Evolutionary conservation across 371 early-diverging fungal genomes (phyloP).

Genomic region (Blakeslea trispora): DNA sequence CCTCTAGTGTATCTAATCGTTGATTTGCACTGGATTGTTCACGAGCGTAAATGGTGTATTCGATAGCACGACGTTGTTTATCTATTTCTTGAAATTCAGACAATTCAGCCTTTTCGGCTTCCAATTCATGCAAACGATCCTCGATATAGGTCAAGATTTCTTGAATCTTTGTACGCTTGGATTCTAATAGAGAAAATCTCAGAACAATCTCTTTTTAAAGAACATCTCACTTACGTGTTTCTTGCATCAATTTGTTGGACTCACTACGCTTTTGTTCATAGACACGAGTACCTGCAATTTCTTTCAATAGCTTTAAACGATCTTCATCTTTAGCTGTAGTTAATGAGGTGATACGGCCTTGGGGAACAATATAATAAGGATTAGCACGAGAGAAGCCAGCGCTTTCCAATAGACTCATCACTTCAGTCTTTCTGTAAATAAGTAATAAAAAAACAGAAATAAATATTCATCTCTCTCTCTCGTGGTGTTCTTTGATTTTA

Average conservation of each 20-base stretch:
- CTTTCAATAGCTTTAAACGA: slow-evolving; percentile 91
- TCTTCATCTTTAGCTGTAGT: slow-evolving; percentile 94
- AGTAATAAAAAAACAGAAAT: slow-evolving; percentile 3
- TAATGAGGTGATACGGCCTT: slow-evolving; percentile 95
- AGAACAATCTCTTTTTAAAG: too few species aligned
- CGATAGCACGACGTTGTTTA: slow-evolving; percentile 83
- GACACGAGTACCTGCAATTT: slow-evolving; percentile 97
- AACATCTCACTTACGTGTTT: slow-evolving; percentile 78
- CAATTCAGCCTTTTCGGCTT: slow-evolving; percentile 93
- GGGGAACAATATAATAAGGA: slow-evolving; percentile 99
- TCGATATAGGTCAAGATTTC: slow-evolving; percentile 89
- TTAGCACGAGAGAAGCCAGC: slow-evolving; percentile 98
- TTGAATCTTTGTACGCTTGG: slow-evolving; percentile 88
- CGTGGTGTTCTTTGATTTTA: slow-evolving; percentile 17
- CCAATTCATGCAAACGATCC: slow-evolving; percentile 86
- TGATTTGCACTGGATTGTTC: slow-evolving; percentile 83
- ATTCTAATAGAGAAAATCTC: too few species aligned
- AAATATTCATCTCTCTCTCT: not conserved
- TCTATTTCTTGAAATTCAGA: slow-evolving; percentile 86
- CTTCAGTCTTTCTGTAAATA: slow-evolving; percentile 84
- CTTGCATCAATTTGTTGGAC: slow-evolving; percentile 90
- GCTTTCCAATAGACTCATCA: slow-evolving; percentile 93
- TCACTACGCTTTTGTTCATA: slow-evolving; percentile 96
- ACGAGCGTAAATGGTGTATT: slow-evolving; percentile 89
- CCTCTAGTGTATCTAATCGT: slow-evolving; percentile 73